phyloP scores from a whole-genome alignment of 495 filamentous ascomycete species.

The Margaritispora aquatica region DNA sequence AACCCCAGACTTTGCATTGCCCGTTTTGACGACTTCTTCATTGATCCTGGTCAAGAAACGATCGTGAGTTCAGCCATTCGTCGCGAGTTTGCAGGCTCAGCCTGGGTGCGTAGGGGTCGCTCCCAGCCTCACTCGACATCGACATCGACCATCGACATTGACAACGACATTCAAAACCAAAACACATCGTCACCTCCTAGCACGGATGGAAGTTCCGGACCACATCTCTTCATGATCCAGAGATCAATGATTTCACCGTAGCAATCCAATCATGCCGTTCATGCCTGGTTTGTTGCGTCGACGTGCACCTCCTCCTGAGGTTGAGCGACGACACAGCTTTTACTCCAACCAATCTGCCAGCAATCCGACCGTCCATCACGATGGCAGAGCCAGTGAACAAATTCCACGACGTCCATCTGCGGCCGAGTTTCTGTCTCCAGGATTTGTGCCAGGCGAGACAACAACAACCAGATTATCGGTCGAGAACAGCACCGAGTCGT shows the following conservation, averaged over 20 bases:
- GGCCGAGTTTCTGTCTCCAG: conserved; percentile 21
- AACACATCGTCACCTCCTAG: background rate
- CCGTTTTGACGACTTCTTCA: background rate
- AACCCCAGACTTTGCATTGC: too few species aligned
- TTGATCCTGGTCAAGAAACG: background rate
- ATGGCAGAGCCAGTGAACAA: conserved; percentile 35
- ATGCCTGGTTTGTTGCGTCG: conserved; percentile 21
- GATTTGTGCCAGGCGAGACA: background rate
- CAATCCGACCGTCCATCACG: conserved; percentile 5
- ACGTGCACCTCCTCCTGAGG: conserved; percentile 15
- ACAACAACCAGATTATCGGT: conserved; percentile 5
- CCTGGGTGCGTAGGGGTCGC: background rate
- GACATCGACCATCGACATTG: too few species aligned
- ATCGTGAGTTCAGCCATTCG: background rate
- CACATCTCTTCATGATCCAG: background rate
- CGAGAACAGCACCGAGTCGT: conserved; percentile 14
- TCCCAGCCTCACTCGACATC: background rate
- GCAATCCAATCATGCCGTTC: conserved; percentile 17
- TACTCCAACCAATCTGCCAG: conserved; percentile 11
- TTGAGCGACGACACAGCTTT: conserved; percentile 22
- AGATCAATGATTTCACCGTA: conserved; percentile 13
- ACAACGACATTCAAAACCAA: too few species aligned
- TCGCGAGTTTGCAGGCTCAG: background rate
- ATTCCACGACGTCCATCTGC: conserved; percentile 30
- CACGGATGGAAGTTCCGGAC: background rate